phyloP scores from a whole-genome alignment of 345 rosid genomes.

The Gossypium sturtianum region DNA sequence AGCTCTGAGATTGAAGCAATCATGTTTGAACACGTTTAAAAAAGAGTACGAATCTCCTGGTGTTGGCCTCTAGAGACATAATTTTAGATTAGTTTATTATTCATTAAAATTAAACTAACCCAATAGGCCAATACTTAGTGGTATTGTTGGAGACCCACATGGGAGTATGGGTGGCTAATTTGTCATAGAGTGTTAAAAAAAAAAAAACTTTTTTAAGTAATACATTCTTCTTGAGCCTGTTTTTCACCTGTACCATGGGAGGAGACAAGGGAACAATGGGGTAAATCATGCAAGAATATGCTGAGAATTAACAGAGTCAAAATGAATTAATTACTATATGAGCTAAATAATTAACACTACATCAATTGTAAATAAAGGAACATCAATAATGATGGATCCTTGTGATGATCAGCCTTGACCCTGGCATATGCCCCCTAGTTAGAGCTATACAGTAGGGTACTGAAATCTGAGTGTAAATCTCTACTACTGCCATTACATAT shows the following conservation, averaged over 20 bases:
- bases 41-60: slow-evolving; percentile 13
- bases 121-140: not conserved
- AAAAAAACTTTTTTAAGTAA: not conserved
- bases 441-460: not conserved
- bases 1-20: slow-evolving; percentile 21
- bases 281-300: slow-evolving; percentile 10
- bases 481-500: not conserved
- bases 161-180: not conserved
- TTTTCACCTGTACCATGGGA: not conserved
- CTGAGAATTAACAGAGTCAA: not conserved
- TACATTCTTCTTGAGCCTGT: not conserved
- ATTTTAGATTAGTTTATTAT: slow-evolving; percentile 13
- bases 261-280: slow-evolving; percentile 12
- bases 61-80: slow-evolving; percentile 6
- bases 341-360: not conserved
- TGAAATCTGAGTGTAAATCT: not conserved
- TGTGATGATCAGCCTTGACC: not conserved
- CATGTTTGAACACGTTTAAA: slow-evolving; percentile 16
- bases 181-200: not conserved
- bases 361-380: no score
- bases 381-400: not conserved
- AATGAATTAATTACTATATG: not conserved
- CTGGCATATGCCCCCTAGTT: not conserved
- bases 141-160: slow-evolving; percentile 35
- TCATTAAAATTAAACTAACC: not conserved